Percentiles rank a stretch among this genome's conserved stretches.
phyloP scores from a whole-genome alignment of 345 rosid genomes.

The Gossypium sturtianum region DNA sequence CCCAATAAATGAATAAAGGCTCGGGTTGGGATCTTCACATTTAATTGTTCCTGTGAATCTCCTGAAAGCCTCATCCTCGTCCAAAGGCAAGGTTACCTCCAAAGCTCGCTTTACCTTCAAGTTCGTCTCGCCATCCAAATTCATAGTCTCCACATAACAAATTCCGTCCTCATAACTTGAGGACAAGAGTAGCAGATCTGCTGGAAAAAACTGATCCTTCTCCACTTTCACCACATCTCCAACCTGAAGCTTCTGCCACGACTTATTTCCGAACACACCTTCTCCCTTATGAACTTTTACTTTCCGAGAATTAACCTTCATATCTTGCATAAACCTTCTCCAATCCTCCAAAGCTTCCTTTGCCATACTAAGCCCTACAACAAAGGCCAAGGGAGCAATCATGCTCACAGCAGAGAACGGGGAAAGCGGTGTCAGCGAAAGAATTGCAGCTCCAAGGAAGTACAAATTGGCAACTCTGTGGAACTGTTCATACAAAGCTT shows the following conservation, averaged over 20 bases:
- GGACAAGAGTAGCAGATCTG: conserved; percentile 83
- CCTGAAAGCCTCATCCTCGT: conserved; percentile 59
- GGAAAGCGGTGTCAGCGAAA: conserved; percentile 69
- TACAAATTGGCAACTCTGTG: conserved; percentile 90
- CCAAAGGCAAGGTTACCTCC: conserved; percentile 61
- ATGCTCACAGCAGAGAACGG: conserved; percentile 86
- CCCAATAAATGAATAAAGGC: conserved; percentile 81
- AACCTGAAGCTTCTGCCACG: conserved; percentile 72
- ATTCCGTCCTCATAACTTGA: conserved; percentile 92
- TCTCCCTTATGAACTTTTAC: conserved; percentile 50
- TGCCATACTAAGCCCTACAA: conserved; percentile 88
- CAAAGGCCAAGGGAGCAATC: conserved; percentile 84
- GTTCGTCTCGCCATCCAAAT: conserved; percentile 95
- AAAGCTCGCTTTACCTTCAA: conserved; percentile 79
- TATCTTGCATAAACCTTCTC: conserved; percentile 90
- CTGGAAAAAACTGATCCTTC: conserved; percentile 90
- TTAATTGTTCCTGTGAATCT: conserved; percentile 51
- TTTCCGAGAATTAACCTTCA: conserved; percentile 74
- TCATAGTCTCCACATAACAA: conserved; percentile 98
- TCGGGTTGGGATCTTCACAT: conserved; percentile 97
- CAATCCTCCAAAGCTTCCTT: conserved; percentile 97
- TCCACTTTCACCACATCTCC: conserved; percentile 87
- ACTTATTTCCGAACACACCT: conserved; percentile 50
- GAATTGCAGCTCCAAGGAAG: conserved; percentile 77
- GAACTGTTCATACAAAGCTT: conserved; percentile 89